Base-by-base conservation (phyloP, 305 asterid genomes). In the Fraxinus ornus region DNA sequence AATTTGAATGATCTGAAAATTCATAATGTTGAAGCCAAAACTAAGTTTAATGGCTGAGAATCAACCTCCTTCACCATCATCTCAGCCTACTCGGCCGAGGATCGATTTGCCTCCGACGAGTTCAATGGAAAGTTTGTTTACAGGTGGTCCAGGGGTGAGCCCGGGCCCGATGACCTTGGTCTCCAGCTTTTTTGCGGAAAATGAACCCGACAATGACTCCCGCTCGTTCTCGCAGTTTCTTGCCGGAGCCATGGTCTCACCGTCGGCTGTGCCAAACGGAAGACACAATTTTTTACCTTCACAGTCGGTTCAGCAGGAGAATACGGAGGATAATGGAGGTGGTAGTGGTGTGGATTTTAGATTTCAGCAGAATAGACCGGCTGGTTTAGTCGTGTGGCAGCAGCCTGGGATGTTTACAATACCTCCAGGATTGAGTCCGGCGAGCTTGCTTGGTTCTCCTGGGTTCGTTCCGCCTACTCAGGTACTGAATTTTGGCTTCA, bases 181-280 rank as follows among this genome's bases (percentile, higher is more conserved):
- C 0, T 91, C 98, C 2, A 92, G 84, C 37, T 94, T 92, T 52
- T 94, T 94, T 39, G 87, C 94, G 21, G 96, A 91, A 17, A 92
- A 89, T 84, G 98, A 94, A 79, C 89, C 96, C n/a, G 91, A 90
- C 79, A 81, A 79, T 26, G 94, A 89, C 52, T 90, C 86, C 87
- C 93, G 93, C 75, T 92, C 98, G 17, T 95, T 93, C 88, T 91
- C 97, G 0, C 97, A 95, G 93, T 92, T 95, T 2, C 91, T 95
- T 15, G 86, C 95, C 44, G 97, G 97, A 22, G 95, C 92, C 62
- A 78, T 84, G 84, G 66, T 86, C 3, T 83, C 97, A 55, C 89
- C 94, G 21, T 89, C 32, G 10, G 81, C 84, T 3, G 55, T 32
- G 2, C 79, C 88, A 1, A 83, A 77, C 39, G 57, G 24, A 1